Conservation (phyloP, 495 filamentous ascomycete genomes). For the Penicillium pulvis region DNA sequence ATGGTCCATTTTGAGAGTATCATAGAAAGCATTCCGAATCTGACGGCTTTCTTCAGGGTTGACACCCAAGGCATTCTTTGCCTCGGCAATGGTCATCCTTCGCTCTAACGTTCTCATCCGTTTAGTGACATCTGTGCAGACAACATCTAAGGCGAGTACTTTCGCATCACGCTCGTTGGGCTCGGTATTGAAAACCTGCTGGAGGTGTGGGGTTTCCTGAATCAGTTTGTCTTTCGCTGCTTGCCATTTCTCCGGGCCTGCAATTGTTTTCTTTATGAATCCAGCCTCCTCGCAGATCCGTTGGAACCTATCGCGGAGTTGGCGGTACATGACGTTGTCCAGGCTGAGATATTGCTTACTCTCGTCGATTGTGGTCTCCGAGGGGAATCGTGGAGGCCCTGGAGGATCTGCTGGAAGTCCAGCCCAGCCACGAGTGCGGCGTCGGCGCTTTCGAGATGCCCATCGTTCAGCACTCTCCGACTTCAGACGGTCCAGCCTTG, state of each 20-base stretch:
- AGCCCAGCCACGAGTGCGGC: slow-evolving; percentile 69
- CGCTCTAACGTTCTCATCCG: slow-evolving; percentile 64
- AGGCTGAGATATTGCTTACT: slow-evolving; percentile 69
- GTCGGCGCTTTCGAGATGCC: slow-evolving; percentile 67
- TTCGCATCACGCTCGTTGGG: slow-evolving; percentile 55
- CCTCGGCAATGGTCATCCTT: slow-evolving; percentile 70
- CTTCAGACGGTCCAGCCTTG: slow-evolving; percentile 58
- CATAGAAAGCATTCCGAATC: slow-evolving; percentile 66
- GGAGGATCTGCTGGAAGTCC: slow-evolving; percentile 74
- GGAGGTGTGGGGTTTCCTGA: slow-evolving; percentile 64
- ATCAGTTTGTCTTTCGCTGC: slow-evolving; percentile 69
- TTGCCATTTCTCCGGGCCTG: slow-evolving; percentile 73
- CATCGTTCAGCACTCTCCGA: slow-evolving; percentile 65
- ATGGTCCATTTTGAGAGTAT: slow-evolving; percentile 64
- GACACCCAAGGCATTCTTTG: slow-evolving; percentile 70
- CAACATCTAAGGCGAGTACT: slow-evolving; percentile 70
- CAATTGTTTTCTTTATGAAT: slow-evolving; percentile 73
- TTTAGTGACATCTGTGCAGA: slow-evolving; percentile 83
- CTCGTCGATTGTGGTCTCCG: slow-evolving; percentile 80
- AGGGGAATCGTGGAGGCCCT: slow-evolving; percentile 74
- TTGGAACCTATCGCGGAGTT: slow-evolving; percentile 67
- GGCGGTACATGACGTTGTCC: slow-evolving; percentile 61
- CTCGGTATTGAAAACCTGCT: slow-evolving; percentile 59
- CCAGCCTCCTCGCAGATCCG: slow-evolving; percentile 64
- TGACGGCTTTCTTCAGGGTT: slow-evolving; percentile 71